Conservation (phyloP, 163 green algal species). For the Chlamydomonas reinhardtii region DNA sequence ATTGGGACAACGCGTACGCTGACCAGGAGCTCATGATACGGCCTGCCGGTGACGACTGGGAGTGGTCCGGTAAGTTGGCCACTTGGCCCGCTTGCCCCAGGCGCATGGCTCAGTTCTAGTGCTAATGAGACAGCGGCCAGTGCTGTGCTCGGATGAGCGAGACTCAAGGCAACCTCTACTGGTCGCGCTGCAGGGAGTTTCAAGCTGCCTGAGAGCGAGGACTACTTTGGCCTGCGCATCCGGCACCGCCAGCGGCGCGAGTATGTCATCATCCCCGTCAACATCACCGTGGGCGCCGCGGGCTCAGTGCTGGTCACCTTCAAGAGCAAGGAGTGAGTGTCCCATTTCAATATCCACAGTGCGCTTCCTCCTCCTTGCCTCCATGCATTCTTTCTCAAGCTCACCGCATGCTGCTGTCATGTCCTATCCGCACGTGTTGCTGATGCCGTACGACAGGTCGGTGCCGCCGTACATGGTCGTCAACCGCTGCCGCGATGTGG, state of each 20-base stretch:
- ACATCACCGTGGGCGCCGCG: slow-evolving; percentile 84
- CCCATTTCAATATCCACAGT: background rate
- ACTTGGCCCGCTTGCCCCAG: background rate
- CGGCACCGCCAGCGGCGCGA: slow-evolving; percentile 34
- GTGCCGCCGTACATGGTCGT: slow-evolving; percentile 87
- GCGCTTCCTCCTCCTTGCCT: too few species aligned
- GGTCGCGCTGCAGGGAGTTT: slow-evolving; percentile 73
- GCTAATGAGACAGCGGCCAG: too few species aligned
- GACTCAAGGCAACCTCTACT: too few species aligned
- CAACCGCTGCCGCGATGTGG: slow-evolving; percentile 85
- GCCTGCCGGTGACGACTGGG: slow-evolving; percentile 62
- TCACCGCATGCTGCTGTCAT: too few species aligned
- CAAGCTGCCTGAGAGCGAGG: slow-evolving; percentile 77
- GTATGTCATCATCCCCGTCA: slow-evolving; percentile 91
- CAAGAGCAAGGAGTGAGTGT: slow-evolving; percentile 75
- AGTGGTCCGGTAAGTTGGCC: slow-evolving; percentile 33
- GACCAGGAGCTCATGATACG: slow-evolving; percentile 77
- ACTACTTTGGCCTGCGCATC: slow-evolving; percentile 92
- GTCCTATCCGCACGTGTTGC: too few species aligned
- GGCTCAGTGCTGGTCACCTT: slow-evolving; percentile 87
- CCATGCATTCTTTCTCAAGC: too few species aligned
- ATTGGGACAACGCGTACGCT: slow-evolving; percentile 83
- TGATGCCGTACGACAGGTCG: slow-evolving; percentile 47
- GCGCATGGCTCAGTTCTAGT: background rate
- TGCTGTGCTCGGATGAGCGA: too few species aligned